phyloP scores from a whole-genome alignment of 345 rosid genomes.

The Camelina hispida region DNA sequence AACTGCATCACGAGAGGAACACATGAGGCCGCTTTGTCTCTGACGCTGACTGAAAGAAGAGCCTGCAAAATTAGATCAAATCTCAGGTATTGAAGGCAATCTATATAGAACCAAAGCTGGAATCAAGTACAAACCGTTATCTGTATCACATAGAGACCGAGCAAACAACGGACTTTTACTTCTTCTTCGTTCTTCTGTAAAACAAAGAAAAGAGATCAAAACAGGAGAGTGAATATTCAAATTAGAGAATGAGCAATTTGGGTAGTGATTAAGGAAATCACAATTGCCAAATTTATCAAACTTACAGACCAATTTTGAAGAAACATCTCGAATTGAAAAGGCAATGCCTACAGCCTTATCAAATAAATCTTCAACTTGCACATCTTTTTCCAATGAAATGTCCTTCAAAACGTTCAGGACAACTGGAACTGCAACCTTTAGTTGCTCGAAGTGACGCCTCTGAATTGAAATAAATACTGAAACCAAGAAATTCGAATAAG shows the following conservation, averaged over 20 bases:
- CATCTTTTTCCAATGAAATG: conserved; percentile 46
- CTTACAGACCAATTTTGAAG: conserved; percentile 62
- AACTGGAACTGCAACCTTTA: conserved; percentile 53
- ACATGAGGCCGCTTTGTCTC: conserved; percentile 45
- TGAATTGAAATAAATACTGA: conserved; percentile 65
- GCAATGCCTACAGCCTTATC: conserved; percentile 67
- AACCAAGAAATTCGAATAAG: conserved; percentile 35
- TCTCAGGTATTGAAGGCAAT: conserved; percentile 28
- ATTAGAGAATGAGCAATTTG: conserved; percentile 17
- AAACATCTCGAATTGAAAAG: conserved; percentile 57
- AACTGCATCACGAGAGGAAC: conserved; percentile 54
- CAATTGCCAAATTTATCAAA: conserved; percentile 30
- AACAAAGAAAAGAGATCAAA: conserved; percentile 28
- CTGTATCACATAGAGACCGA: conserved; percentile 75
- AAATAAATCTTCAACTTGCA: conserved; percentile 56
- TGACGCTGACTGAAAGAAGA: conserved; percentile 60
- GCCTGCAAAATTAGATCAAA: conserved; percentile 58
- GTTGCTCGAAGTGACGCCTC: conserved; percentile 83
- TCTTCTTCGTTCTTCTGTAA: conserved; percentile 60
- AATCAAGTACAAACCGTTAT: conserved; percentile 61
- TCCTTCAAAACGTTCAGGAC: not conserved
- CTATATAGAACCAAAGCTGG: conserved; percentile 32
- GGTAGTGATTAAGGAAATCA: conserved; percentile 20
- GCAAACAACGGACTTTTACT: conserved; percentile 66
- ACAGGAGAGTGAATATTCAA: conserved; percentile 26